Evolutionary conservation across 805 yeast genomes (phyloP), one percentile per base, ranked within the genome.

Genomic region (Aciculoconidium aculeatum): DNA sequence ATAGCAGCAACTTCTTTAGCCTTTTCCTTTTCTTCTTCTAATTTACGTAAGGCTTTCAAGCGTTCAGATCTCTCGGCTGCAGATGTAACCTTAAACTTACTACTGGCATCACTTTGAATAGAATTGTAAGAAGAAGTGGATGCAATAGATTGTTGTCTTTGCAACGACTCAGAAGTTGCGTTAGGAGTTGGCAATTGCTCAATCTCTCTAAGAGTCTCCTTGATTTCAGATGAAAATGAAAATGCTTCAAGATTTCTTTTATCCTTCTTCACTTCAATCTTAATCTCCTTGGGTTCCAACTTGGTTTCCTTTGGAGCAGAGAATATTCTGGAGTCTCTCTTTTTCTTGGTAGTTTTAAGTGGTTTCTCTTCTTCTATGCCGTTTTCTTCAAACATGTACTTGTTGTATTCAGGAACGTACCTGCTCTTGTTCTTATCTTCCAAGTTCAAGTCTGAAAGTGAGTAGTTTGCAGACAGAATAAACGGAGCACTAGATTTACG

Each of bases 61-160:
- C 45, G 23, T 20, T 35, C 39, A 5, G 28, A 17, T 16, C 44
- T 30, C 27, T 36, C 40, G 6, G 29, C 23, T 6, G 41, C 31
- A 6, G 47, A 32, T 10, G 43, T 36, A 5, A 50, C 50, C 17
- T 36, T 36, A 37, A 51, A 51, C 31, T 53, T 52, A 11, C 44
- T 37, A 1, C 53, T 47, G 4, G 44, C 42, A n/a, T 51, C 60
- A 29, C 61, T 54, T 28, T 52, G 55, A 31, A 58, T 48, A 7
- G 63, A 56, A 32, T 48, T 47, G 35, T 36, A 47, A 2, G 64
- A 58, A 7, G 28, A 27, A 16, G 15, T 27, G 8, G 36, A 32
- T 7, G 29, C 33, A 10, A 20, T 23, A 11, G 41, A 34, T 11
- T 28, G 19, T 8, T 27, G 31, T 30, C 43, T 34, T 15, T 27